These are phyloP conservation scores for Sclerotinia trifoliorum DNA, from an alignment of 2,329 filamentous ascomycete genomes.

Conservation along the genomic window DNA sequence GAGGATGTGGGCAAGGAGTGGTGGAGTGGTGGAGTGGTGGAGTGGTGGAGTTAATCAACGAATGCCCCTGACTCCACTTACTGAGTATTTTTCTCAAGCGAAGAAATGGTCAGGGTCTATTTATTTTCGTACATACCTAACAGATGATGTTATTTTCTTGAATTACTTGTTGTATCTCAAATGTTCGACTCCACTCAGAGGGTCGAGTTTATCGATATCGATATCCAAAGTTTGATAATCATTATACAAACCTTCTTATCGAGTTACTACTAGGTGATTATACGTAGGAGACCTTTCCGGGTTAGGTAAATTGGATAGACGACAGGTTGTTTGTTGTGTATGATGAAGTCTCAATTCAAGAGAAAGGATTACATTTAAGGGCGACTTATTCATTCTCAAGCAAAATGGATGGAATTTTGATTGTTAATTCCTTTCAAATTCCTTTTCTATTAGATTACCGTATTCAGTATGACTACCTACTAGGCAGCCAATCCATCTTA, in stretches of 20 bases:
- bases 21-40: no score
- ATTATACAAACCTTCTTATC: no score
- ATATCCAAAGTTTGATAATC: no score
- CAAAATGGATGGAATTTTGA: not conserved
- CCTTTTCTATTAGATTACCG: not conserved
- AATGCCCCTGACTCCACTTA: not conserved
- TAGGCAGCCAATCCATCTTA: no score
- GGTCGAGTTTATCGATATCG: no score
- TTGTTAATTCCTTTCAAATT: no score
- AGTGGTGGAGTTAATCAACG: not conserved
- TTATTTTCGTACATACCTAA: not conserved
- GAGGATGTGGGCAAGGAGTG: no score
- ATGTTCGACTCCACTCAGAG: not conserved
- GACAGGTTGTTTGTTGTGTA: no score
- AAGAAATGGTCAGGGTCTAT: not conserved
- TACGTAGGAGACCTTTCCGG: no score
- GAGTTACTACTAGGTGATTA: no score
- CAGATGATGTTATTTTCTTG: not conserved
- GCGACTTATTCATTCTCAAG: not conserved
- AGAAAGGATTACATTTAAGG: not conserved
- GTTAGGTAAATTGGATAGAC: no score
- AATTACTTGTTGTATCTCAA: not conserved
- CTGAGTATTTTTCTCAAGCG: not conserved
- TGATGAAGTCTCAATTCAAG: not conserved
- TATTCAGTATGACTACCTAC: no score